phyloP scores from a whole-genome alignment of 1,284 basidiomycete genomes.

The Xerocomus cyaneibrunnescens region DNA sequence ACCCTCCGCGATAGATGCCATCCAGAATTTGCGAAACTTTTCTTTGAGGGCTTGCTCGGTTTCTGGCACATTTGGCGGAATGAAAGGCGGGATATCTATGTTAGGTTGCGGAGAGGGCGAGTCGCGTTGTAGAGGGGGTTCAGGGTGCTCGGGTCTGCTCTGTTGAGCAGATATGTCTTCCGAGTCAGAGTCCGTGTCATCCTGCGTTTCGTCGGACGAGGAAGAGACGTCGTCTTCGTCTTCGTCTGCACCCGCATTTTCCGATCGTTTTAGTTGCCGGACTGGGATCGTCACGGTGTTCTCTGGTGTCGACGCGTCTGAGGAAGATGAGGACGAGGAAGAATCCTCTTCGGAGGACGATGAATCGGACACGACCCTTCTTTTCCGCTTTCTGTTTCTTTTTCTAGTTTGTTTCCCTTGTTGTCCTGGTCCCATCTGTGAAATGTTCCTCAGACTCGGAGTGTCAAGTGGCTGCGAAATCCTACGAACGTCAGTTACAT shows the following conservation, averaged over 20 bases:
- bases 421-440: conserved; percentile 28
- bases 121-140: conserved; percentile 19
- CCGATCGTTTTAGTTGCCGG: conserved; percentile 2
- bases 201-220: conserved; percentile 21
- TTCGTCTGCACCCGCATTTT: conserved; percentile 4
- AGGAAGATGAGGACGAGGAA: conserved; percentile 26
- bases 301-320: conserved; percentile 14
- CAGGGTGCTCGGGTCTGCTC: conserved; percentile 2
- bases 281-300: conserved; percentile 9
- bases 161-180: conserved; percentile 9
- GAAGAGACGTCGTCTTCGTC: conserved; percentile 26
- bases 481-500: no score
- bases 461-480: no score
- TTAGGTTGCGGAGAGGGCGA: conserved; percentile 50
- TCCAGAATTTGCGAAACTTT: conserved; percentile 77
- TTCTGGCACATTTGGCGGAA: conserved; percentile 39
- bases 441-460: no score
- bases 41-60: conserved; percentile 57
- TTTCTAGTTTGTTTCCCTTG: conserved; percentile 39
- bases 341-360: conserved; percentile 44
- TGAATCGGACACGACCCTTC: conserved; percentile 45
- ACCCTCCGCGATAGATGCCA: conserved; percentile 72
- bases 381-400: conserved; percentile 53
- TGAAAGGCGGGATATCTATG: conserved; percentile 50
- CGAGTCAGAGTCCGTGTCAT: conserved; percentile 19